These are phyloP conservation scores for Debaryomyces castellii DNA, from an alignment of 805 yeast species.

Conservation along the genomic window DNA sequence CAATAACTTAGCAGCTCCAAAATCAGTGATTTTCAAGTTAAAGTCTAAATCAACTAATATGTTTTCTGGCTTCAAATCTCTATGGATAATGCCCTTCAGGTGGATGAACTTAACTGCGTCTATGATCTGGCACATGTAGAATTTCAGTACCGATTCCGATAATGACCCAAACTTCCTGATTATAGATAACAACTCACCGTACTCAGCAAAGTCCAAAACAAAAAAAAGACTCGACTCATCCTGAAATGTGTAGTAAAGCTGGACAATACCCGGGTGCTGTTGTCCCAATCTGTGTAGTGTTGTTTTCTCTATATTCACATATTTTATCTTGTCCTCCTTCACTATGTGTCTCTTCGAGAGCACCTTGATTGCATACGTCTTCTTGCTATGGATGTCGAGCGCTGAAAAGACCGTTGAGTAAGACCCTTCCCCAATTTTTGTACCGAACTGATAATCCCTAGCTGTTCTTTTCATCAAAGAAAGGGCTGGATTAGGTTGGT, in stretches of 20 bases:
- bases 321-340: conserved; percentile 90
- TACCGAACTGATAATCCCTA: conserved; percentile 85
- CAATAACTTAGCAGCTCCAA: conserved; percentile 92
- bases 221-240: conserved; percentile 85
- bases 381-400: conserved; percentile 66
- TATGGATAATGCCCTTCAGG: conserved; percentile 82
- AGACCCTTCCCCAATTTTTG: conserved; percentile 91
- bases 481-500: conserved; percentile 1
- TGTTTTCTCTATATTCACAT: conserved; percentile 92
- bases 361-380: conserved; percentile 87
- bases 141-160: conserved; percentile 70
- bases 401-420: conserved; percentile 93
- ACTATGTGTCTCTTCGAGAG: conserved; percentile 91
- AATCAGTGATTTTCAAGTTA: conserved; percentile 90
- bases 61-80: conserved; percentile 95
- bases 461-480: conserved; percentile 50
- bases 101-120: conserved; percentile 92
- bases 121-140: conserved; percentile 82
- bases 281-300: conserved; percentile 84
- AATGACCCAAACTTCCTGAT: conserved; percentile 77
- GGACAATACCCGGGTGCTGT: conserved; percentile 90
- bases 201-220: conserved; percentile 90
- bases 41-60: conserved; percentile 81
- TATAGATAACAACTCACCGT: conserved; percentile 86
- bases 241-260: conserved; percentile 90